phyloP scores from a whole-genome alignment of 371 early-diverging fungal genomes.

The Rhizopus delemar region DNA sequence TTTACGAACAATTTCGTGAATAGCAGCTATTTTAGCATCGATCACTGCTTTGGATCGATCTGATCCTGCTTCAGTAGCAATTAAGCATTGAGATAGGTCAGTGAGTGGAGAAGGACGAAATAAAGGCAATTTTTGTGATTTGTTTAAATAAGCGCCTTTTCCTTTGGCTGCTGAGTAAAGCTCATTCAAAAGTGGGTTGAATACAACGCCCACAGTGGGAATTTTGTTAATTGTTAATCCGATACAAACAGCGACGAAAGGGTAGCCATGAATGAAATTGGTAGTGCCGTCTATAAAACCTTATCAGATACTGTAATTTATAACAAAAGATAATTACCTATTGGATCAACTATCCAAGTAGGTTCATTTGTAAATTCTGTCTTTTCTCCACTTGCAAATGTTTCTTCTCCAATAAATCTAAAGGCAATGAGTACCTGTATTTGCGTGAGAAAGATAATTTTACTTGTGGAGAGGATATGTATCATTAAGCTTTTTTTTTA shows the following conservation, averaged over 20 bases:
- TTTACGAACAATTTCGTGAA: slow-evolving; percentile 50
- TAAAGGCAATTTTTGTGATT: slow-evolving; percentile 60
- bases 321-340: slow-evolving; percentile 49
- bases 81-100: slow-evolving; percentile 66
- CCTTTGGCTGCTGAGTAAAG: slow-evolving; percentile 68
- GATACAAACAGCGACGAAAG: slow-evolving; percentile 85
- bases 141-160: slow-evolving; percentile 69
- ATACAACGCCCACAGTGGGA: slow-evolving; percentile 89
- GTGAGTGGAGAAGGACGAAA: slow-evolving; percentile 59
- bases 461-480: slow-evolving; percentile 72
- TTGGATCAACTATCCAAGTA: slow-evolving; percentile 93
- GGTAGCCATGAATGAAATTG: slow-evolving; percentile 91
- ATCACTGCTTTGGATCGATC: slow-evolving; percentile 62
- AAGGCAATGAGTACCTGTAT: background rate
- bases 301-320: slow-evolving; percentile 3
- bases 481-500: slow-evolving; percentile 58
- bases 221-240: slow-evolving; percentile 73
- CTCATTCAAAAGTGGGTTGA: slow-evolving; percentile 86
- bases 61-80: slow-evolving; percentile 86
- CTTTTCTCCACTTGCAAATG: slow-evolving; percentile 63
- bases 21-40: slow-evolving; percentile 67
- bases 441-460: background rate
- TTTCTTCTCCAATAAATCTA: slow-evolving; percentile 88
- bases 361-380: slow-evolving; percentile 69
- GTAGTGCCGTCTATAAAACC: slow-evolving; percentile 74